Evolutionary conservation across 148 eudicot species (phyloP).

Genomic region (Silene latifolia): DNA sequence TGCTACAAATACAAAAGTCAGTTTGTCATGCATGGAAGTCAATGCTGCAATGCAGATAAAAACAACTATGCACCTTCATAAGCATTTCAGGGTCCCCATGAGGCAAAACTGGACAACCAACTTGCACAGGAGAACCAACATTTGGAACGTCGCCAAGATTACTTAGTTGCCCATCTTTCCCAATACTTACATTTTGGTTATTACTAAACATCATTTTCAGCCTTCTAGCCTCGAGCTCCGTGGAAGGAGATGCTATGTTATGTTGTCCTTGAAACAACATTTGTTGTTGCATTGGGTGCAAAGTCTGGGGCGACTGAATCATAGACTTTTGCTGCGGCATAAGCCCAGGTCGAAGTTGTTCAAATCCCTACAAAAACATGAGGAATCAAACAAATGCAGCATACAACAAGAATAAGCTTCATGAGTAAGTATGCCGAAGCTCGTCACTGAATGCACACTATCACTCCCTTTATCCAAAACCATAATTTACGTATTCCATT

Average conservation of each 20-base stretch:
- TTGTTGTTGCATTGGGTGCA: constrained; percentile 57
- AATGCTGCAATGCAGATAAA: constrained; percentile 10
- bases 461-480: not conserved
- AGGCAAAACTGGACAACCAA: constrained; percentile 45
- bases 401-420: constrained; percentile 1
- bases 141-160: constrained; percentile 54
- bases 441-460: constrained; percentile 2
- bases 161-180: constrained; percentile 61
- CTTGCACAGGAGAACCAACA: constrained; percentile 61
- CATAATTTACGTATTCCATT: not conserved
- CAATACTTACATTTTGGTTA: constrained; percentile 47
- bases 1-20: constrained; percentile 21
- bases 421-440: constrained; percentile 1
- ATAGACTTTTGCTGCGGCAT: constrained; percentile 56
- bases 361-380: constrained; percentile 40
- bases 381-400: constrained; percentile 2
- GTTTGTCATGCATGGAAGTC: constrained; percentile 1
- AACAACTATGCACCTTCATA: constrained; percentile 33
- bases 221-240: constrained; percentile 54
- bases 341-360: constrained; percentile 52
- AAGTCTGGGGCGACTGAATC: constrained; percentile 54
- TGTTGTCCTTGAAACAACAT: constrained; percentile 57
- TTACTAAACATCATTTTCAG: constrained; percentile 52
- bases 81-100: constrained; percentile 55
- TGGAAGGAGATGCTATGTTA: constrained; percentile 57